These are phyloP conservation scores for Gossypium davidsonii DNA, from an alignment of 441 rosid genomes.

Conservation along the genomic window DNA sequence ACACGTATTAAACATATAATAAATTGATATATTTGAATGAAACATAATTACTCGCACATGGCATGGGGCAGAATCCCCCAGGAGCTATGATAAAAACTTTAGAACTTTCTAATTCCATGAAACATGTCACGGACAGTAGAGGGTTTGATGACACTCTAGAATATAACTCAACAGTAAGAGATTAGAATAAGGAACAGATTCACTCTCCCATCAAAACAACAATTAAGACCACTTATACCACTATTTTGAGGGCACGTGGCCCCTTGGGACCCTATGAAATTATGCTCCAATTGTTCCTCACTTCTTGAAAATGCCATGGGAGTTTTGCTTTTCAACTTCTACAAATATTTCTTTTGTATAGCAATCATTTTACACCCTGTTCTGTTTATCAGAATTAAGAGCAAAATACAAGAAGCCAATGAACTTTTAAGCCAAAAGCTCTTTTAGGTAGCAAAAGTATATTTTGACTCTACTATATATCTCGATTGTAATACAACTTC, in stretches of 20 bases:
- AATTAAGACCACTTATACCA: constrained; percentile 4
- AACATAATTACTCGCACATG: no score
- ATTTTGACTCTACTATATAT: constrained; percentile 38
- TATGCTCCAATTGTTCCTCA: constrained; percentile 34
- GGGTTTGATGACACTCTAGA: not conserved
- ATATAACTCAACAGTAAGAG: not conserved
- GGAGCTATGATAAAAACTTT: not conserved
- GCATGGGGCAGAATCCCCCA: constrained; percentile 3
- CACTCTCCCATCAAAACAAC: constrained; percentile 7
- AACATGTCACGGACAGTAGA: not conserved
- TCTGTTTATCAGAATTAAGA: constrained; percentile 11
- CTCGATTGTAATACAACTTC: constrained; percentile 26
- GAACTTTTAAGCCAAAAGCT: constrained; percentile 22
- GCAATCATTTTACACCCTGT: constrained; percentile 15
- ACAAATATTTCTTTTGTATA: not conserved
- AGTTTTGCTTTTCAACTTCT: constrained; percentile 4
- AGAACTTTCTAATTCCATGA: not conserved
- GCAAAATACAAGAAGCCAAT: constrained; percentile 24
- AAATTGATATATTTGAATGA: no score
- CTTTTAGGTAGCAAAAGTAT: constrained; percentile 27
- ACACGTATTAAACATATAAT: no score
- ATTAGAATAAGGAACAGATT: not conserved
- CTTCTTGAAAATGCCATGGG: constrained; percentile 31
- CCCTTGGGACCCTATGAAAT: constrained; percentile 18
- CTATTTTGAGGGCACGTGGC: constrained; percentile 6